These are phyloP conservation scores for Clitopilus hobsonii DNA, from an alignment of 768 basidiomycete genomes.

Conservation along the genomic window DNA sequence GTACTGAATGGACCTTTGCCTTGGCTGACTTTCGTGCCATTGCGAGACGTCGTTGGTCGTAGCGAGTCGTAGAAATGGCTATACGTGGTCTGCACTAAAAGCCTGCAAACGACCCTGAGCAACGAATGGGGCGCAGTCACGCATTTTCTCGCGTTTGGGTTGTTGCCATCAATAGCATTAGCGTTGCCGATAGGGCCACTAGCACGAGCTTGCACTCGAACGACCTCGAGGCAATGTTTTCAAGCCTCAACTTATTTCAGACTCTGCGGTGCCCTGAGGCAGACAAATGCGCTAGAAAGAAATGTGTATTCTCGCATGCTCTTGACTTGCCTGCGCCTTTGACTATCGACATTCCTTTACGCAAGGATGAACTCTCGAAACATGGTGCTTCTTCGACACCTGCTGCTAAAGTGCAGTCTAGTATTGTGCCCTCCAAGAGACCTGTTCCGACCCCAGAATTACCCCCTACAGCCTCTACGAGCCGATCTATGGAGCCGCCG, in stretches of 20 bases:
- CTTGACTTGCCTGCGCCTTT: constrained; percentile 28
- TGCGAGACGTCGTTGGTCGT: constrained; percentile 1
- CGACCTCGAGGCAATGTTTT: constrained; percentile 49
- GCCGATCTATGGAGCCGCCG: constrained; percentile 44
- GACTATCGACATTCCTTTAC: constrained; percentile 32
- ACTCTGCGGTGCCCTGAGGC: constrained; percentile 55
- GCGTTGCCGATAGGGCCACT: background rate
- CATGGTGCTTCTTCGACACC: constrained; percentile 13
- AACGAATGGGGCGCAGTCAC: too few species aligned
- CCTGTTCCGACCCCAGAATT: constrained; percentile 26
- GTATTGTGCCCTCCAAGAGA: constrained; percentile 48
- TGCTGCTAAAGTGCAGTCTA: constrained; percentile 3
- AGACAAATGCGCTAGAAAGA: constrained; percentile 38
- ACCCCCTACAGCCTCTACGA: constrained; percentile 15
- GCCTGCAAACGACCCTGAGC: background rate
- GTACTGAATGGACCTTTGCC: constrained; percentile 1
- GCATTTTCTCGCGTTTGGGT: background rate
- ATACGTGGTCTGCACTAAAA: background rate
- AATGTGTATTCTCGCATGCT: constrained; percentile 68
- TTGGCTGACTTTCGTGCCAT: constrained; percentile 4
- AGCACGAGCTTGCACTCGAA: too few species aligned
- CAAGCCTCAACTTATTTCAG: constrained; percentile 53
- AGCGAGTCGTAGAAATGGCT: background rate
- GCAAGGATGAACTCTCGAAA: background rate
- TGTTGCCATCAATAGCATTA: background rate